Conservation (phyloP, 2,329 filamentous ascomycete genomes). For the Penicillium digitatum region DNA sequence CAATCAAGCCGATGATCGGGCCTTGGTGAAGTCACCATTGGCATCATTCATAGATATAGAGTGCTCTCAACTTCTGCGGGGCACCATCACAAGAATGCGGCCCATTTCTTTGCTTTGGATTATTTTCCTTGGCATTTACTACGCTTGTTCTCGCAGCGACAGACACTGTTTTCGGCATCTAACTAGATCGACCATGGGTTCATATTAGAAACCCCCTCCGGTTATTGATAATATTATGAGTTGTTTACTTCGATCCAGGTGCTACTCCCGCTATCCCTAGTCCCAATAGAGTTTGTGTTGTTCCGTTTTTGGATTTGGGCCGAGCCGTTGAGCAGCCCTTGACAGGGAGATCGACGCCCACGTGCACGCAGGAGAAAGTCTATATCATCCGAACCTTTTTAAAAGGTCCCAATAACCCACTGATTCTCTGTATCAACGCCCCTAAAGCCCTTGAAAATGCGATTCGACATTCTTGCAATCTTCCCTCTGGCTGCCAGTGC, state of each 20-base stretch:
- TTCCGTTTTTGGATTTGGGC: neutral
- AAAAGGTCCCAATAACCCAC: neutral
- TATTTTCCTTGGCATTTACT: neutral
- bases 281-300: neutral
- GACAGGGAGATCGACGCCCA: neutral
- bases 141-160: neutral
- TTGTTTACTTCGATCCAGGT: neutral
- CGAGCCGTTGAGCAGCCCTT: neutral
- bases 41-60: neutral
- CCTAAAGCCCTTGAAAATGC: constrained; percentile 17
- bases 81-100: too few relatives aligned
- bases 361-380: neutral
- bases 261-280: neutral
- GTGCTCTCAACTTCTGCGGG: neutral
- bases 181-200: neutral
- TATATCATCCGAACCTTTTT: neutral
- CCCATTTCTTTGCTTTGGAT: neutral
- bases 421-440: neutral
- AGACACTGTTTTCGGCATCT: neutral
- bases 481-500: constrained; percentile 22
- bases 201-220: neutral
- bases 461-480: constrained; percentile 9
- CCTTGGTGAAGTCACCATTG: neutral
- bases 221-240: neutral
- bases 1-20: neutral